Percentiles rank a stretch among this genome's conserved stretches.
Conservation (phyloP, 1,284 basidiomycete genomes). For the Trichosporon sp. region DNA sequence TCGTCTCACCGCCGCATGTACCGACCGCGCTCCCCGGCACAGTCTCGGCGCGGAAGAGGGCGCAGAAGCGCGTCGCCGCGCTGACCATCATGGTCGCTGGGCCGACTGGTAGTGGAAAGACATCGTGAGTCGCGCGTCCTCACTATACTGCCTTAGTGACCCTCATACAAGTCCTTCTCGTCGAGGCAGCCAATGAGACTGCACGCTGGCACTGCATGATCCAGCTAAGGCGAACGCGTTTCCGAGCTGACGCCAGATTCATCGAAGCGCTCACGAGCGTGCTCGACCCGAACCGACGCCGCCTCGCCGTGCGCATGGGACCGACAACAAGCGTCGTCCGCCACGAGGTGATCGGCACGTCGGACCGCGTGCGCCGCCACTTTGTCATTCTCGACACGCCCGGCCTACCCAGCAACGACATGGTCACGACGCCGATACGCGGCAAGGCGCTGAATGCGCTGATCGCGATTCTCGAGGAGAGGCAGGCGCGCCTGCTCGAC, state of each 20-base stretch:
- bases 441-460: slow-evolving; percentile 30
- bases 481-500: slow-evolving; percentile 32
- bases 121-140: slow-evolving; percentile 24
- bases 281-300: slow-evolving; percentile 10
- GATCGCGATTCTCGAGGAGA: slow-evolving; percentile 35
- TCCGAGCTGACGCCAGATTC: slow-evolving; percentile 7
- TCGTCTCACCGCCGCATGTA: slow-evolving; percentile 9
- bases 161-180: too few relatives aligned
- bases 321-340: slow-evolving; percentile 14
- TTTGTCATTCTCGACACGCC: slow-evolving; percentile 37
- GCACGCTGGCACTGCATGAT: too few relatives aligned
- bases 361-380: slow-evolving; percentile 8
- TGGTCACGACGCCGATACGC: neutral
- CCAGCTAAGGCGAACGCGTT: too few relatives aligned
- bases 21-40: slow-evolving; percentile 4
- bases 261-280: slow-evolving; percentile 16
- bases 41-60: slow-evolving; percentile 7
- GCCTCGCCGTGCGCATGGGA: neutral
- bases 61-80: slow-evolving; percentile 14
- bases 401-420: slow-evolving; percentile 23
- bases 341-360: slow-evolving; percentile 4
- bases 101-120: slow-evolving; percentile 37
- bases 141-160: neutral
- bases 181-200: too few relatives aligned
- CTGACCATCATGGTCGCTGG: slow-evolving; percentile 40